Conservation (phyloP, 2,329 filamentous ascomycete genomes). For the Malbranchea zuffiana region DNA sequence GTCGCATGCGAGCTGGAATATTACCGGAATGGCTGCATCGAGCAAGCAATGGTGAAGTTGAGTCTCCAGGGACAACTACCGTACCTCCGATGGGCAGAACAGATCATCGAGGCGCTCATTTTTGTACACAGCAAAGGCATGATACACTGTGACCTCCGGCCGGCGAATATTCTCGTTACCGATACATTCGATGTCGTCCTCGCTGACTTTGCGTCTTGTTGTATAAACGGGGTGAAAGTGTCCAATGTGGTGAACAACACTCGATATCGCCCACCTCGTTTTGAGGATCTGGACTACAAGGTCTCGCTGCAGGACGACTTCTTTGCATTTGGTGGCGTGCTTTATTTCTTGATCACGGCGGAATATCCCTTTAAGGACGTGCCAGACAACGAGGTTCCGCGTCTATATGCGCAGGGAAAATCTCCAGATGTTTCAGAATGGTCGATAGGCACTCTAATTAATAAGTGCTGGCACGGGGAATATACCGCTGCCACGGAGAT, state of each 20-base stretch:
- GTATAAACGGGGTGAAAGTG: conserved; percentile 6
- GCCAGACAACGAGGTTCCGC: neutral
- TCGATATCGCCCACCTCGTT: conserved; percentile 6
- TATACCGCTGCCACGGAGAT: conserved; percentile 1
- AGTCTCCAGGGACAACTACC: conserved; percentile 3
- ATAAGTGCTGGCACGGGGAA: conserved; percentile 4
- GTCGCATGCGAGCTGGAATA: conserved; percentile 5
- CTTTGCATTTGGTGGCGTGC: conserved; percentile 3
- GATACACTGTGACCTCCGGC: conserved; percentile 8
- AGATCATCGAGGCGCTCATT: conserved; percentile 5
- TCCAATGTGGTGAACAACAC: neutral
- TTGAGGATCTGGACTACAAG: neutral
- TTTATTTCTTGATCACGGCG: neutral
- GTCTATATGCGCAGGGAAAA: neutral
- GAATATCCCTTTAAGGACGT: conserved; percentile 1
- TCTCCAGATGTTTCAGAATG: conserved; percentile 1
- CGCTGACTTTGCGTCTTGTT: conserved; percentile 6
- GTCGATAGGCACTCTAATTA: neutral
- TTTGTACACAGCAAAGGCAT: conserved; percentile 6
- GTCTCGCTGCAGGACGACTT: conserved; percentile 2
- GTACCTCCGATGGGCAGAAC: conserved; percentile 5
- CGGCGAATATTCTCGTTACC: conserved; percentile 4
- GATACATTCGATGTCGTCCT: conserved; percentile 7
- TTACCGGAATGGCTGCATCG: conserved; percentile 9
- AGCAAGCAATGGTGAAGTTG: neutral